A percentile compares a stretch with the other conserved stretches of the same genome.
phyloP scores from a whole-genome alignment of 306 rosid species.

The Prunus kanzakura region DNA sequence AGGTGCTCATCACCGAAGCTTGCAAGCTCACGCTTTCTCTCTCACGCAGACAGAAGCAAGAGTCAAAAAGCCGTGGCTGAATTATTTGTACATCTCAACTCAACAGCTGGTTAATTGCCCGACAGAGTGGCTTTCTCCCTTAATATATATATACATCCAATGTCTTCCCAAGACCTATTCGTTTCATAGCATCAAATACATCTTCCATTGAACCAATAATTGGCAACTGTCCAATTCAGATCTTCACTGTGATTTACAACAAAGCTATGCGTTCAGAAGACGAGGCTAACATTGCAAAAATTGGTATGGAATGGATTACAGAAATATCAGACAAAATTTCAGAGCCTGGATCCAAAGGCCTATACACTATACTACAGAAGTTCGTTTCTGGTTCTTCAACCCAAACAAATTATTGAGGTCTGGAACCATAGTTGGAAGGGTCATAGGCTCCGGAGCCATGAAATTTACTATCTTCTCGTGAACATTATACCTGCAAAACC shows the following conservation, averaged over 20 bases:
- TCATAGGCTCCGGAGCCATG: constrained; percentile 59
- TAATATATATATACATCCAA: no score
- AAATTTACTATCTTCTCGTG: constrained; percentile 87
- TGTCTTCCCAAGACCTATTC: no score
- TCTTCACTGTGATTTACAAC: neutral
- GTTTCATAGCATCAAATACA: no score
- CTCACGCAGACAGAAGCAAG: no score
- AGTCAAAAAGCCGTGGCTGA: no score
- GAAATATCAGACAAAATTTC: constrained; percentile 9
- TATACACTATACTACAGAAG: constrained; percentile 22
- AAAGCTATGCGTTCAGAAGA: neutral
- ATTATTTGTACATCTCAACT: no score
- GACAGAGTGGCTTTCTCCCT: no score
- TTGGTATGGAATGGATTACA: neutral
- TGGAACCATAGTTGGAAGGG: constrained; percentile 57
- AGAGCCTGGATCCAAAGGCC: neutral
- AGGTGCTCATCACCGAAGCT: no score
- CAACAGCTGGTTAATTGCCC: no score
- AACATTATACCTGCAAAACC: constrained; percentile 59
- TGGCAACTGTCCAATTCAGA: no score
- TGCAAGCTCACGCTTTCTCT: no score
- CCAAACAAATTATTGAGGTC: constrained; percentile 70
- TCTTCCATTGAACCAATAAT: no score
- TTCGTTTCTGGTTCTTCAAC: constrained; percentile 42
- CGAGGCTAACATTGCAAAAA: neutral